Conservation (phyloP, 768 basidiomycete species). For the Tricholoma terreum region DNA sequence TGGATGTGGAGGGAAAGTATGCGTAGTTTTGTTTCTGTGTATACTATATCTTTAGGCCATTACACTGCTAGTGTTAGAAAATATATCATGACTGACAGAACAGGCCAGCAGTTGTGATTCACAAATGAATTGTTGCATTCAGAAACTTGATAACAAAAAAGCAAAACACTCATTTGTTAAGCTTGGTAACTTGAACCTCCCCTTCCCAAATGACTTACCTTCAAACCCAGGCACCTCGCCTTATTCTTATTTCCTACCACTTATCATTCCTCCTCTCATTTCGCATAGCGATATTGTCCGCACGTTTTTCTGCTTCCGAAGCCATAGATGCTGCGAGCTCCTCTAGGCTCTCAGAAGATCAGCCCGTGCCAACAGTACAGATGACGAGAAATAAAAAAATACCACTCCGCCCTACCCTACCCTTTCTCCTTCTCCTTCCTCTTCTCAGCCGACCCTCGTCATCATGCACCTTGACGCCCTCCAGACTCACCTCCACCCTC, state of each 20-base stretch:
- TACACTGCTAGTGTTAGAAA: too few relatives aligned
- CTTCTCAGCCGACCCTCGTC: conserved; percentile 86
- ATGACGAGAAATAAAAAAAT: neutral
- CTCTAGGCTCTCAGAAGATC: conserved; percentile 64
- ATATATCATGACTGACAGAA: too few relatives aligned
- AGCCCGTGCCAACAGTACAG: neutral
- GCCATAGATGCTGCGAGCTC: conserved; percentile 71
- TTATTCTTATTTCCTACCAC: conserved; percentile 54
- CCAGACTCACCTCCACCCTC: conserved; percentile 82
- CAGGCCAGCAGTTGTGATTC: too few relatives aligned
- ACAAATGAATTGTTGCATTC: too few relatives aligned
- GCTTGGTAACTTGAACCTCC: conserved; percentile 38
- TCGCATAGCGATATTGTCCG: conserved; percentile 86
- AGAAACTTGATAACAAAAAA: too few relatives aligned
- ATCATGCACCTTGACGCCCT: conserved; percentile 89
- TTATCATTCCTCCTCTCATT: conserved; percentile 75
- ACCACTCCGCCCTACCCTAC: conserved; percentile 87
- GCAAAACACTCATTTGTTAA: too few relatives aligned
- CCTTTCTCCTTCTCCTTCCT: conserved; percentile 86
- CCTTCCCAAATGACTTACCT: conserved; percentile 73
- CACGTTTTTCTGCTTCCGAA: conserved; percentile 85
- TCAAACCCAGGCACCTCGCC: conserved; percentile 84
- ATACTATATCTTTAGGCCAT: too few relatives aligned
- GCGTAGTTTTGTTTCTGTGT: too few relatives aligned
- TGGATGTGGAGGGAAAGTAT: too few relatives aligned